Percentiles rank a stretch among this genome's conserved stretches.
phyloP scores from a whole-genome alignment of 768 basidiomycete species.

The Jaapia argillacea region DNA sequence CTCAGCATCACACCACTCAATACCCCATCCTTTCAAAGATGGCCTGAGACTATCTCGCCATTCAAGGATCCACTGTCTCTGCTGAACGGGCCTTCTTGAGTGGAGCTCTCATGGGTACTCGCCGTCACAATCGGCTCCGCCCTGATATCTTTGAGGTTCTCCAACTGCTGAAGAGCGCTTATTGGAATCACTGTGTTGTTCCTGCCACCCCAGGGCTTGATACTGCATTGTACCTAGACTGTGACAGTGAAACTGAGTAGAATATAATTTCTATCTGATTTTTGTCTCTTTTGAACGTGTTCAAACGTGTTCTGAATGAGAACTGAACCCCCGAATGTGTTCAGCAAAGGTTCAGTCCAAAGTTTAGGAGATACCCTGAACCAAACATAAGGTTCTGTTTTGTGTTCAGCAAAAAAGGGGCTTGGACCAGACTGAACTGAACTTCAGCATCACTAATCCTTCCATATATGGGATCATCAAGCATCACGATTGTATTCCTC shows the following conservation, averaged over 20 bases:
- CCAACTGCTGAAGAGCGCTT: slow-evolving; percentile 21
- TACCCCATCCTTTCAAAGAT: slow-evolving; percentile 4
- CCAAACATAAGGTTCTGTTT: neutral
- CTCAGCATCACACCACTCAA: slow-evolving; percentile 1
- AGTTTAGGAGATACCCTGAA: neutral
- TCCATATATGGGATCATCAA: too few species aligned
- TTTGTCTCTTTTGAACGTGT: neutral
- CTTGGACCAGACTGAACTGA: neutral
- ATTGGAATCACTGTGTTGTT: slow-evolving; percentile 17
- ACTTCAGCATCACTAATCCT: neutral
- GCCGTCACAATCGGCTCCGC: slow-evolving; percentile 10
- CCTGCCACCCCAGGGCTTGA: slow-evolving; percentile 2
- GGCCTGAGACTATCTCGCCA: slow-evolving; percentile 9
- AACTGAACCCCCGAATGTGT: neutral
- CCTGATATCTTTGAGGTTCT: slow-evolving; percentile 16
- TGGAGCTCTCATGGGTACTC: slow-evolving; percentile 16
- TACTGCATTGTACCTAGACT: neutral
- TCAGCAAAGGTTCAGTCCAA: neutral
- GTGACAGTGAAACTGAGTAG: too few species aligned
- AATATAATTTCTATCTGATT: neutral
- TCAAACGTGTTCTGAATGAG: neutral
- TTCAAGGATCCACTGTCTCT: slow-evolving; percentile 8
- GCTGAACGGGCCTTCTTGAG: slow-evolving; percentile 20
- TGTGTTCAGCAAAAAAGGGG: neutral
- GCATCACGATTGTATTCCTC: too few species aligned